Evolutionary conservation across 495 filamentous ascomycete genomes (phyloP).

Genomic region (Podospora tetraspora): DNA sequence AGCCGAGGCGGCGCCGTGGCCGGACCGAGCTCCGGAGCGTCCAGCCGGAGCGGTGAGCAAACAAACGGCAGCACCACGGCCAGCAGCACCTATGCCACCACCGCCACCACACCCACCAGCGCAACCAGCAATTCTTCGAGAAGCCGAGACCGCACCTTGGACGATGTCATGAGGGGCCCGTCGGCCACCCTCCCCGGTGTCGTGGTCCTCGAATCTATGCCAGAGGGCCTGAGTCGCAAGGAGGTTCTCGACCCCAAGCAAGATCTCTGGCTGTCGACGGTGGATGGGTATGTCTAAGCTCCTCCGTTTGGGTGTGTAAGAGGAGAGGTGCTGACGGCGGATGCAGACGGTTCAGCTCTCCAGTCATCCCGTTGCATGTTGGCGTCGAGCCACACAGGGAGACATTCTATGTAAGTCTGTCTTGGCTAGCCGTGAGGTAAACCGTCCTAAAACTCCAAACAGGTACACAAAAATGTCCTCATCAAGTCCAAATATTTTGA

Average conservation of each 20-base stretch:
- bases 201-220: constrained; percentile 33
- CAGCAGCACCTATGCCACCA: not conserved
- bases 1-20: not conserved
- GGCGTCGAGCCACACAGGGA: constrained; percentile 31
- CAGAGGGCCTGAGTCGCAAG: constrained; percentile 15
- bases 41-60: constrained; percentile 2
- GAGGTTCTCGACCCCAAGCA: constrained; percentile 37
- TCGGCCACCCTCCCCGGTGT: constrained; percentile 33
- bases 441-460: not conserved
- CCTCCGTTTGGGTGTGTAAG: not conserved
- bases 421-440: not conserved
- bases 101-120: not conserved
- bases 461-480: constrained; percentile 42
- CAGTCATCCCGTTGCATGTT: constrained; percentile 40
- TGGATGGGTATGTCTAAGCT: constrained; percentile 37
- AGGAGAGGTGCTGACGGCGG: not conserved
- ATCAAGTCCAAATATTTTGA: constrained; percentile 42
- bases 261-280: constrained; percentile 43
- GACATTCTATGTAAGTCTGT: constrained; percentile 36
- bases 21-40: not conserved
- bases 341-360: constrained; percentile 36
- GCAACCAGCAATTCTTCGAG: not conserved
- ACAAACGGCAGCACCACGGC: not conserved
- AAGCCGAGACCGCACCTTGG: constrained; percentile 29
- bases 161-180: constrained; percentile 40